These are phyloP conservation scores for Geranium rotundifolium DNA, from an alignment of 345 rosid genomes.

Conservation along the genomic window DNA sequence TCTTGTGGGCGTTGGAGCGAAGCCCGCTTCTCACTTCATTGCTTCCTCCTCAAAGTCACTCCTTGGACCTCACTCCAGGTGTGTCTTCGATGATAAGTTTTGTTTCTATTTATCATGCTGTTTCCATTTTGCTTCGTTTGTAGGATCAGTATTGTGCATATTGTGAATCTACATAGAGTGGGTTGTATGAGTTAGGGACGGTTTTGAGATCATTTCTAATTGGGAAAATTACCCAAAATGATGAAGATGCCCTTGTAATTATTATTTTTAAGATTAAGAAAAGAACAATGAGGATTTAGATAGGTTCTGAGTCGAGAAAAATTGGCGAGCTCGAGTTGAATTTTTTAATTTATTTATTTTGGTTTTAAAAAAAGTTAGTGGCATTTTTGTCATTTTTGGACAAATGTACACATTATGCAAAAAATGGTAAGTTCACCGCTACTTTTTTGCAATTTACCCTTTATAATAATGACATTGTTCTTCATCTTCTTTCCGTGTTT, in stretches of 20 bases:
- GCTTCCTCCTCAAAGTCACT: constrained; percentile 33
- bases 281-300: too few relatives aligned
- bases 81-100: background rate
- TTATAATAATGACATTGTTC: background rate
- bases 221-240: too few relatives aligned
- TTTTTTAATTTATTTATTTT: too few relatives aligned
- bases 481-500: background rate
- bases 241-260: too few relatives aligned
- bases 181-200: background rate
- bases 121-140: background rate
- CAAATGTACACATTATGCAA: too few relatives aligned
- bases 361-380: too few relatives aligned
- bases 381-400: too few relatives aligned
- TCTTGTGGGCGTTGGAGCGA: constrained; percentile 54
- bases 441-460: too few relatives aligned
- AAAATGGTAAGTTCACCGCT: too few relatives aligned
- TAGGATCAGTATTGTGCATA: background rate
- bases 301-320: too few relatives aligned
- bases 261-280: too few relatives aligned
- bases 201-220: background rate
- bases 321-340: too few relatives aligned
- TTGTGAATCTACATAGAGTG: background rate
- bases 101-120: background rate
- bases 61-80: constrained; percentile 34
- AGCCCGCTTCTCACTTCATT: constrained; percentile 31